Base-by-base conservation (phyloP, 257 asterid species). In the Nicotiana otophora region DNA sequence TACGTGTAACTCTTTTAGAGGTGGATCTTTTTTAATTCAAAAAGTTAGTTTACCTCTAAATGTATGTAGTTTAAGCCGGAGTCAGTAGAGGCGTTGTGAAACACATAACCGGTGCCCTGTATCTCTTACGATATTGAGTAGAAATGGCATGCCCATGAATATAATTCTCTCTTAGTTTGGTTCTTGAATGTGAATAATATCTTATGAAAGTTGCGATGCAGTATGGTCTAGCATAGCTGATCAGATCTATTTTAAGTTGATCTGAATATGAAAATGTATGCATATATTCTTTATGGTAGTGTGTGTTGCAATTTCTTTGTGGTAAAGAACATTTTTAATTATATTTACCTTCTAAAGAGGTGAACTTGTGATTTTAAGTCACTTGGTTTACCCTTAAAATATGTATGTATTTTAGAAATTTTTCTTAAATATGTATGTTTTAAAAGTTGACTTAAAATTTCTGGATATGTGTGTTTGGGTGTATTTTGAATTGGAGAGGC, bases 1-100 rank as follows among this genome's bases (percentile, higher is more conserved):
- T 95, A 75, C 84, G 91, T 87, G 23, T 1, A 80, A 4, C 54
- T 66, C n/a, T 61, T 4, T 16, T 0, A 51, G 16, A 15, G 63
- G 28, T 39, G 3, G 64, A 75, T 75, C 80, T 28, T 42, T 42
- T 42, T 42, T 8, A 42, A 8, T 46, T 72, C 7, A 6, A 12
- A 23, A 14, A 48, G 0, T 33, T 48, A 48, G 0, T 33, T 74
- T 46, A 7, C 39, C n/a, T 23, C 20, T 46, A 26, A 64, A 14
- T 28, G 3, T 61, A 10, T 64, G 14, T 12, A 62, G 16, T 19
- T 61, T 61, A 61, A 61, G 66, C 33, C 31, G 15, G 31, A 20
- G 3, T 61, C 66, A 1, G 31, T 61, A 19, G 54, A 19, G 77
- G 31, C 55, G 2, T 17, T 19, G 77, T 15, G 26, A 4, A 67